Conservation (phyloP, 192 early-diverging fungal species). For the Dissophora globulifera region DNA sequence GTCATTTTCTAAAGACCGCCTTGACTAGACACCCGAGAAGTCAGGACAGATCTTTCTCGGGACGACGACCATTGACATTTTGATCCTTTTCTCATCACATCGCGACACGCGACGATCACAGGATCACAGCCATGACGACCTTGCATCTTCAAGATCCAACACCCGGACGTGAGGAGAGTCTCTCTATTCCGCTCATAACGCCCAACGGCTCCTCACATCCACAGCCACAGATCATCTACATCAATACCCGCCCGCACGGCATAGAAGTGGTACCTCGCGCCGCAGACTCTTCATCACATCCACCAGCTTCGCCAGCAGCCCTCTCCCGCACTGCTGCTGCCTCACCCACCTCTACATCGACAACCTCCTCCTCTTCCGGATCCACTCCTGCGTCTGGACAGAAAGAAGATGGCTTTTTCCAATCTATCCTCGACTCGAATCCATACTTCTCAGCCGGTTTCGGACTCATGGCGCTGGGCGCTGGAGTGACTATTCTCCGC, state of each 20-base stretch:
- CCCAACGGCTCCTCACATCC: constrained; percentile 13
- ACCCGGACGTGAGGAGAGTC: not conserved
- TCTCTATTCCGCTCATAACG: constrained; percentile 13
- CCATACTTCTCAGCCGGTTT: constrained; percentile 96
- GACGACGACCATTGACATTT: no score
- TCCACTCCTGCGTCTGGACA: not conserved
- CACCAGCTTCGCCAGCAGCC: not conserved
- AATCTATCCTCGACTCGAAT: constrained; percentile 63
- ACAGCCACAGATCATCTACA: constrained; percentile 29
- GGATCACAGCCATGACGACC: constrained; percentile 1
- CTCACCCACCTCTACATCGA: not conserved
- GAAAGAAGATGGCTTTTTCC: constrained; percentile 24
- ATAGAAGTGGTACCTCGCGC: no score
- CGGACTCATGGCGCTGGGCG: constrained; percentile 90
- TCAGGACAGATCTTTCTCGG: no score
- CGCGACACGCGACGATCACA: no score
- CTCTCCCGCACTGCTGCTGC: not conserved
- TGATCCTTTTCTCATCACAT: no score
- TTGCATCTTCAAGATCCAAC: not conserved
- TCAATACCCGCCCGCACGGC: constrained; percentile 17
- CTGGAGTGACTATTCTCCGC: constrained; percentile 81
- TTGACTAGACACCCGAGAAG: no score
- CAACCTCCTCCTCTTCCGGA: not conserved
- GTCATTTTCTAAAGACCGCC: no score
- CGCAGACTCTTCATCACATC: constrained; percentile 1